Base-by-base conservation (phyloP, 257 asterid species). In the Coffea canephora region DNA sequence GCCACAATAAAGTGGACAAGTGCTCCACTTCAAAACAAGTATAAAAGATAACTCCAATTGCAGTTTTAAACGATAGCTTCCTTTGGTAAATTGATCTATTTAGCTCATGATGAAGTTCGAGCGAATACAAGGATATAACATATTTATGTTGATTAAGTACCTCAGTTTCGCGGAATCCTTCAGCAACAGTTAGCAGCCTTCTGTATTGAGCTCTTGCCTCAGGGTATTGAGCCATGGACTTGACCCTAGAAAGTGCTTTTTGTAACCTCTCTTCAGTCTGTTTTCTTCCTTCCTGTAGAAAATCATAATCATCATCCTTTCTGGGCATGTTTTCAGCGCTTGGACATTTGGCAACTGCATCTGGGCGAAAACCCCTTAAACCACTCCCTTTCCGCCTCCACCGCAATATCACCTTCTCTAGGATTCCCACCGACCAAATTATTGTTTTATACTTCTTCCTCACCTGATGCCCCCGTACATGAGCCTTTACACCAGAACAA, bases 381-480 rank as follows among this genome's bases (percentile, higher is more conserved):
- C 98, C 99, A 85, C 90, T 87, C 82, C 97, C 81, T 87, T 93
- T 95, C 83, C 98, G 92, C 73, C 99, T 93, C 99, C 98, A 93
- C 52, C 99, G 92, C 90, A 93, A 83, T 66, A 95, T 93, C 84
- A 92, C 94, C 89, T 93, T 95, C 88, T 93, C 99, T 82, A 93
- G 79, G 71, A 95, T 92, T 79, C 98, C 97, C 75, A 95, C 99
- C 0, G 98, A 91, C 99, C 99, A 95, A 79, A 87, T 84, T 78
- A 95, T 88, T 57, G 96, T 87, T 79, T 93, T 95, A 86, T 91
- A 91, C 73, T 91, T 95, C 78, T 92, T 93, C 90, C 99, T 93
- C 31, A 77, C 99, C 83, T 95, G 99, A 84, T 95, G 98, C 59
- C 99, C 99, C 88, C 99, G 92, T 52, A 95, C 94, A 90, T 91